These are phyloP conservation scores for Pseudogymnoascus sp. DNA, from an alignment of 2,329 filamentous ascomycete species.

Conservation along the genomic window DNA sequence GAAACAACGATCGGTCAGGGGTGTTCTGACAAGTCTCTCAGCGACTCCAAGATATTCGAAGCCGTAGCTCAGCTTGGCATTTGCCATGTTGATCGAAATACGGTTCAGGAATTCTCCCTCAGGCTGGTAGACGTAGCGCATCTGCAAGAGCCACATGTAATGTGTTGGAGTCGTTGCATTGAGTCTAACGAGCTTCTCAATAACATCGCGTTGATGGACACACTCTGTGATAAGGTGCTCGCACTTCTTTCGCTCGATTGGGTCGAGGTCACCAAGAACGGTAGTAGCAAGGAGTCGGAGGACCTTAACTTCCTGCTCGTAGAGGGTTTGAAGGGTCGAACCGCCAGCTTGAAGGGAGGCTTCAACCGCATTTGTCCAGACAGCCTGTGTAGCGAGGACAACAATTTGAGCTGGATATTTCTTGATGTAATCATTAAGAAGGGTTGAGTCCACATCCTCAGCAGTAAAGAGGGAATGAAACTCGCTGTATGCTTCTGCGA, in stretches of 20 bases:
- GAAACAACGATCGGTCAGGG: slow-evolving; percentile 96
- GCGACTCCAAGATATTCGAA: slow-evolving; percentile 97
- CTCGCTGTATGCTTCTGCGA: slow-evolving; percentile 76
- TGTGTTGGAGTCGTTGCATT: slow-evolving; percentile 70
- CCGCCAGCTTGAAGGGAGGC: slow-evolving; percentile 66
- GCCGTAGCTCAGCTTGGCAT: slow-evolving; percentile 88
- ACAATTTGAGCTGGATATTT: slow-evolving; percentile 90
- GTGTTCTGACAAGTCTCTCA: slow-evolving; percentile 91
- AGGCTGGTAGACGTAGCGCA: slow-evolving; percentile 86
- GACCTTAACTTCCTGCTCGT: slow-evolving; percentile 75
- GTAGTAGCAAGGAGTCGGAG: slow-evolving; percentile 80
- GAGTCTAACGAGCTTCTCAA: slow-evolving; percentile 72
- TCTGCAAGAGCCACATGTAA: slow-evolving; percentile 89
- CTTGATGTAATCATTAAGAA: slow-evolving; percentile 72
- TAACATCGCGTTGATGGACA: slow-evolving; percentile 91
- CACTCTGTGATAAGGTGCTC: slow-evolving; percentile 98
- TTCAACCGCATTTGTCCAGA: slow-evolving; percentile 86
- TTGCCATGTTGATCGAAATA: slow-evolving; percentile 91
- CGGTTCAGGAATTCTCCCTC: slow-evolving; percentile 77
- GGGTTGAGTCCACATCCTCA: slow-evolving; percentile 58
- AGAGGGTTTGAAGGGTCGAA: slow-evolving; percentile 58
- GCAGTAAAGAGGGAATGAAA: slow-evolving; percentile 73
- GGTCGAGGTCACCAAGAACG: slow-evolving; percentile 80
- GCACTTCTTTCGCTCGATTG: slow-evolving; percentile 88
- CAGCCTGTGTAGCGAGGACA: slow-evolving; percentile 85